Base-by-base conservation (phyloP, 176 grass and related monocot genomes). In the Alopecurus myosuroides region DNA sequence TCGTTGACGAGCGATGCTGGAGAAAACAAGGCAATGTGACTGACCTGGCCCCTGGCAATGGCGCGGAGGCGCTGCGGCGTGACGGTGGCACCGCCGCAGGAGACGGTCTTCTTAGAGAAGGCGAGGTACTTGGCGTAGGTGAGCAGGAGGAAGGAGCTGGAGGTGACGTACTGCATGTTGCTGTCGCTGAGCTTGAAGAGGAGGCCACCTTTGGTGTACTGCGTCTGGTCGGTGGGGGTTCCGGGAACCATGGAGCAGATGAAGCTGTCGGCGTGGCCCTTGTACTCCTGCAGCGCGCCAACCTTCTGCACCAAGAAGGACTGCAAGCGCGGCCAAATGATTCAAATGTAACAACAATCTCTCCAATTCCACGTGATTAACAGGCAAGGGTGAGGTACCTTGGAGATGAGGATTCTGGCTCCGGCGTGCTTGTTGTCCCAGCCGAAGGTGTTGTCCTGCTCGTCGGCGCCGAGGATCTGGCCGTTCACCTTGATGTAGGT, bases 381-480 rank as follows among this genome's bases (percentile, higher is more conserved):
- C n/a, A n/a, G n/a, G n/a, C n/a, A n/a, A n/a, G n/a, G n/a, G n/a
- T n/a, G n/a, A n/a, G n/a, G n/a, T 65, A 90, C 87, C 87, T 95
- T 98, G 66, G 97, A 80, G 84, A 98, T 67, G 23, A 95, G 91
- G 69, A 98, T 85, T 4, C 93, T 85, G 3, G 93, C 93, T 20
- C 97, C 93, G 33, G 94, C 97, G 86, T 98, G 97, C 89, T 98
- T 98, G 87, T 98, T 98, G 89, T 98, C 97, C 93, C 93, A 98
- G 1, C 97, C 88, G 80, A 98, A 98, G 9, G 87, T 98, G 84
- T 94, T 98, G 89, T 95, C 97, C 26, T 86, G 76, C 74, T 98
- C 91, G 82, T 92, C 97, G 35, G 97, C 97, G 58, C 97, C 97
- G 14, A 98, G 93, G 25, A 87, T 76, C 82, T 94, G 93, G 31